Base-by-base conservation (phyloP, 352 stramenopile genomes). In the Globisporangium rhizosaccharum region DNA sequence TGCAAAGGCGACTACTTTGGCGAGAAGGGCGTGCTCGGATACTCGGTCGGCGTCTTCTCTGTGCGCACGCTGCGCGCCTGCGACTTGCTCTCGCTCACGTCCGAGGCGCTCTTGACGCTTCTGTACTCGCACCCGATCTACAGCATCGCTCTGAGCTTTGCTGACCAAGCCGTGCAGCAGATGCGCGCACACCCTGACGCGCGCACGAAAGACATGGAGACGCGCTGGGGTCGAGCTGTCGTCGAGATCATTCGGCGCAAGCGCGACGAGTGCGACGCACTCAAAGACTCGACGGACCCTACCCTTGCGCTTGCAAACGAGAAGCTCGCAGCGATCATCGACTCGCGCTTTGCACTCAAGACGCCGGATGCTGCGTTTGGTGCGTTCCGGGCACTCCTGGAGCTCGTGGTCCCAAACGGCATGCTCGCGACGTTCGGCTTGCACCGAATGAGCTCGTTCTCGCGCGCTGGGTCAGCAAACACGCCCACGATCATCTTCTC, bases 321-420 rank as follows among this genome's bases (percentile, higher is more conserved):
- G 23, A 75, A 79, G 33, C 58, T 56, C 0, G 50, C 73, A 9
- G 61, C 65, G 6, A 55, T 73, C 2, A 56, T 83, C 3, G 63
- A 76, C 23, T 23, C 62, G 2, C 67, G 58, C 12, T 70, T 75
- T 26, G 54, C 65, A 15, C 49, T 80, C 4, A 63, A 71, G 18
- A 56, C 67, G 48, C 26, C 59, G 0, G 66, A 77, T 11, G 70
- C 76, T 18, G 67, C 66, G 0, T 82, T 73, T 48, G 55, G 45
- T 10, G 58, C 67, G 0, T 86, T 86, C 51, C 66, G 67, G 4
- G 56, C 72, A 4, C 59, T 88, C 1, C 50, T 88, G 3, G 76
- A 85, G 56, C 68, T 88, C 11, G 59, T 88, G 26, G 68, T 85
- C 17, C 66, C 78, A 1, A 88, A 88, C 17, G 78, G 78, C 0